These are phyloP conservation scores for Pulveroboletus sp. DNA, from an alignment of 768 basidiomycete species.

Conservation along the genomic window DNA sequence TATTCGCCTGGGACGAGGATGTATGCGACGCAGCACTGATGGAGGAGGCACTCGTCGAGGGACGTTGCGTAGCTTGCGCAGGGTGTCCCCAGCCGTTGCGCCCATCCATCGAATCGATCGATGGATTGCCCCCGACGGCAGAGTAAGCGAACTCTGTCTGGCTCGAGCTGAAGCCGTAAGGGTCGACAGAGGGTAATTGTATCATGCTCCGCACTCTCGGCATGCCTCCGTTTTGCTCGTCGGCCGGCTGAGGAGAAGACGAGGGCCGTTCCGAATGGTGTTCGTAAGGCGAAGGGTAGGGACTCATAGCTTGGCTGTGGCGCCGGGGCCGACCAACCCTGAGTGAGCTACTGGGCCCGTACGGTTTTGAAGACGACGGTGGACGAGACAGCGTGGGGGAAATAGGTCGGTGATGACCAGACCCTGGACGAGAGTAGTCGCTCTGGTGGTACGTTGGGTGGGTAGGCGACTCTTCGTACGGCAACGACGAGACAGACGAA, in stretches of 20 bases:
- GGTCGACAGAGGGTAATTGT: slow-evolving; percentile 68
- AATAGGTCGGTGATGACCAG: slow-evolving; percentile 60
- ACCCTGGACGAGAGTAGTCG: slow-evolving; percentile 70
- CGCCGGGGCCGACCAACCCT: slow-evolving; percentile 70
- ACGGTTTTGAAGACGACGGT: slow-evolving; percentile 59
- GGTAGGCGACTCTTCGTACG: slow-evolving; percentile 55
- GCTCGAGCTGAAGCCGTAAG: slow-evolving; percentile 56
- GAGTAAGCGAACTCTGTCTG: slow-evolving; percentile 82
- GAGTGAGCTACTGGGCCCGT: slow-evolving; percentile 46
- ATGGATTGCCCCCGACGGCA: slow-evolving; percentile 45
- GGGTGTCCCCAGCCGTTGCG: slow-evolving; percentile 40
- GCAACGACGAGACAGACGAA: slow-evolving; percentile 71
- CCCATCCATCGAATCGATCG: slow-evolving; percentile 37
- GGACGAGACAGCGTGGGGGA: slow-evolving; percentile 68
- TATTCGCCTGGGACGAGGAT: slow-evolving; percentile 77
- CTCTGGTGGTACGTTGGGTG: slow-evolving; percentile 36
- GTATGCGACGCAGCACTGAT: slow-evolving; percentile 74
- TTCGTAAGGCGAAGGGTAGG: slow-evolving; percentile 81
- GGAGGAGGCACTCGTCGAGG: slow-evolving; percentile 67
- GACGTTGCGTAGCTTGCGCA: slow-evolving; percentile 44
- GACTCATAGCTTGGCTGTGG: slow-evolving; percentile 84
- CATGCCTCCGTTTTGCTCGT: slow-evolving; percentile 42
- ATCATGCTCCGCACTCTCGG: slow-evolving; percentile 84
- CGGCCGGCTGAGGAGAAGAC: slow-evolving; percentile 65
- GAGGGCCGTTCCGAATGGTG: slow-evolving; percentile 64